Evolutionary conservation across 2,329 filamentous ascomycete species (phyloP).

Genomic region (Aureobasidium lini): DNA sequence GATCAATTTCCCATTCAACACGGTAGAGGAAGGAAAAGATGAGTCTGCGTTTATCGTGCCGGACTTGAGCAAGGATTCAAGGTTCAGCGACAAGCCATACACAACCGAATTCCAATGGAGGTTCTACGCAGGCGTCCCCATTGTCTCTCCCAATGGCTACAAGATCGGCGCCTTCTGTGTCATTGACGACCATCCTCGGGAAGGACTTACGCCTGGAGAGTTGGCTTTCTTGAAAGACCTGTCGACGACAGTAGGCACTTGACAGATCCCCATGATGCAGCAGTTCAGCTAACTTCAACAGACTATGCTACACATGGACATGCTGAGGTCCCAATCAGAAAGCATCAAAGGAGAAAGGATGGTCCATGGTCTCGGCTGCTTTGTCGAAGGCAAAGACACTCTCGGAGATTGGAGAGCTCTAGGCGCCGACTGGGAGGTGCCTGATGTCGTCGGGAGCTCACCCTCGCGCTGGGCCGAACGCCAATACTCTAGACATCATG

Average conservation of each 20-base stretch:
- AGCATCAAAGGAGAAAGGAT: constrained; percentile 19
- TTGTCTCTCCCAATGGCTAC: constrained; percentile 26
- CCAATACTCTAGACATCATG: constrained; percentile 1
- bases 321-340: constrained; percentile 28
- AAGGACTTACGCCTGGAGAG: constrained; percentile 17
- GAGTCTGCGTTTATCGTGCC: constrained; percentile 14
- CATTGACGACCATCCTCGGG: constrained; percentile 21
- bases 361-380: constrained; percentile 18
- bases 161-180: constrained; percentile 28
- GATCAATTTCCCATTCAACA: background rate
- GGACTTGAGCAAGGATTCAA: constrained; percentile 26
- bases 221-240: constrained; percentile 24
- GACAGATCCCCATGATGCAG: too few species aligned
- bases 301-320: constrained; percentile 27
- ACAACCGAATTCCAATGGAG: constrained; percentile 22
- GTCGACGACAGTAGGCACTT: constrained; percentile 20
- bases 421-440: background rate
- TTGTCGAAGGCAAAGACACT: constrained; percentile 19
- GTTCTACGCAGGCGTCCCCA: constrained; percentile 30
- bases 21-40: constrained; percentile 16
- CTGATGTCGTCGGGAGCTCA: background rate
- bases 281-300: too few species aligned
- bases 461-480: background rate
- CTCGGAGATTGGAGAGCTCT: constrained; percentile 1
- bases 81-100: constrained; percentile 26